Conservation (phyloP, 169 alveolate genomes). For the Plasmodium blacklocki region DNA sequence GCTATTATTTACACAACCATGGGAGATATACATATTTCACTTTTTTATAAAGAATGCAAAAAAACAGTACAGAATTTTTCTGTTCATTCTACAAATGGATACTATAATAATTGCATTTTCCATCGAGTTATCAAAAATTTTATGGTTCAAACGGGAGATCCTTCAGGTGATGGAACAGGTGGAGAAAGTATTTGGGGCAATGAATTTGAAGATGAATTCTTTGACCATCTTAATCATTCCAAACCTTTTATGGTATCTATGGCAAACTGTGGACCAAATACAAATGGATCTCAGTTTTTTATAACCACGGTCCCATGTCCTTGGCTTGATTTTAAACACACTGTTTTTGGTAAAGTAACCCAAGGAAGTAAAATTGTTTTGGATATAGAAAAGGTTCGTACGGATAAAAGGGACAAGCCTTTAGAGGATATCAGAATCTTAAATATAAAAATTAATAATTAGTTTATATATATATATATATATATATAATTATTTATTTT, state of each 20-base stretch:
- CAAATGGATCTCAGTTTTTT: conserved; percentile 98
- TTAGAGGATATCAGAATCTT: conserved; percentile 81
- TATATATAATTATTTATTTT: neutral
- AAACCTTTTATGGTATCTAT: conserved; percentile 95
- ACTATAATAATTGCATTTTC: conserved; percentile 88
- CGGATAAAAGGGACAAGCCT: conserved; percentile 86
- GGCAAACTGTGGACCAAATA: conserved; percentile 99
- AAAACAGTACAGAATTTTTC: conserved; percentile 98
- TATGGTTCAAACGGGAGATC: conserved; percentile 99
- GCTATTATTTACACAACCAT: conserved; percentile 97
- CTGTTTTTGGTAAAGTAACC: conserved; percentile 98
- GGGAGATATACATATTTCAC: conserved; percentile 97
- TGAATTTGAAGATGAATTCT: conserved; percentile 97
- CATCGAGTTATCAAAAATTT: conserved; percentile 95
- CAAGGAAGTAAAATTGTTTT: conserved; percentile 95
- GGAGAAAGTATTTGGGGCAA: conserved; percentile 91
- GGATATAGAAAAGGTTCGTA: conserved; percentile 92
- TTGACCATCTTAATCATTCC: conserved; percentile 94
- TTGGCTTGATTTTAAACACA: conserved; percentile 98
- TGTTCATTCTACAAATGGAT: conserved; percentile 95
- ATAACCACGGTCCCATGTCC: conserved; percentile 97
- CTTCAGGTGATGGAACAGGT: conserved; percentile 99
- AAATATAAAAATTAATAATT: conserved; percentile 77
- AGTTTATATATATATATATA: neutral
- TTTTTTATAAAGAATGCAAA: conserved; percentile 94